Percentiles rank a stretch among this genome's conserved stretches.
Conservation (phyloP, 306 rosid species). For the peach (Prunus persica) region Prunus_persica_NCBIv2 NC_034014.1:17318001-17318500, state of each 20-base stretch:
- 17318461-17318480: slow-evolving; percentile 23
- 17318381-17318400: not conserved
- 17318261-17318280: slow-evolving; percentile 92
- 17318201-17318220: not conserved
- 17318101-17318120: not conserved
- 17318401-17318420: not conserved
- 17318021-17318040: not conserved
- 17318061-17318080: not conserved
- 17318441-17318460: slow-evolving; percentile 12
- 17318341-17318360: not conserved
- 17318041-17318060: not conserved
- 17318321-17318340: not conserved
- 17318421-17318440: not conserved
- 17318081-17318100: too few species aligned
- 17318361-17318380: not conserved
- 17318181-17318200: not conserved
- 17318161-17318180: not conserved
- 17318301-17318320: slow-evolving; percentile 15
- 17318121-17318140: not conserved
- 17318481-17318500: slow-evolving; percentile 15
- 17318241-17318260: slow-evolving; percentile 97
- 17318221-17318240: slow-evolving; percentile 61
- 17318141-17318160: not conserved
- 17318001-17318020: not conserved
- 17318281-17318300: slow-evolving; percentile 87